Evolutionary conservation across 805 yeast genomes (phyloP), one percentile per base, ranked within the genome.

Genomic region (Candida morakotiae): DNA sequence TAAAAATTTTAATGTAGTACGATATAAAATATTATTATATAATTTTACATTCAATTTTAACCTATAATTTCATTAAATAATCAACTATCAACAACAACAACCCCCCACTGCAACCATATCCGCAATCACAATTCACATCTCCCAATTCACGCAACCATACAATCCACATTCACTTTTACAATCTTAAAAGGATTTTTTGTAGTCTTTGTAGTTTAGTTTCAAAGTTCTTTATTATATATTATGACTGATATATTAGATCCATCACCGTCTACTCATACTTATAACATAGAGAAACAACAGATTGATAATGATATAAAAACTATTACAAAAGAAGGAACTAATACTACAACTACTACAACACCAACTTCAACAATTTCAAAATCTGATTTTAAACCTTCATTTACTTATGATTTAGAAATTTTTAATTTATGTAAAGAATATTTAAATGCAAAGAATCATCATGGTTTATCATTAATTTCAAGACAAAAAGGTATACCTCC

Each of bases 401-500:
- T 67, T 46, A 53, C 53, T 34, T 67, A 64, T 44, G 71, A 67
- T 41, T 49, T 53, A 35, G 77, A 73, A 31, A 54, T 80, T 13
- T 69, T 81, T 31, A 67, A 69, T 17, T 63, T 79, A 17, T 78
- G 86, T 45, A 69, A 76, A 29, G 62, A 67, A 29, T 79, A 78
- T 48, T 57, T 88, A 4, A 64, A 62, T 33, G 67, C 69, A 13
- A 76, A 75, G 40, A 84, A 89, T 52, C 81, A 81, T 40, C 79
- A 81, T 33, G 86, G 88, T 0, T 60, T 89, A 32, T 94, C 97
- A 1, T 66, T 78, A 45, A 59, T 89, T 5, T 91, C 95, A 4
- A 71, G 96, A 44, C 88, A 82, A 46, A 67, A 79, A 39, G 97
- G 98, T 3, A 68, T 88, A 19, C 97, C 97, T 1, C 91, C 95